Evolutionary conservation across 2,329 filamentous ascomycete genomes (phyloP).

Genomic region (Pestalotiopsis sp.): DNA sequence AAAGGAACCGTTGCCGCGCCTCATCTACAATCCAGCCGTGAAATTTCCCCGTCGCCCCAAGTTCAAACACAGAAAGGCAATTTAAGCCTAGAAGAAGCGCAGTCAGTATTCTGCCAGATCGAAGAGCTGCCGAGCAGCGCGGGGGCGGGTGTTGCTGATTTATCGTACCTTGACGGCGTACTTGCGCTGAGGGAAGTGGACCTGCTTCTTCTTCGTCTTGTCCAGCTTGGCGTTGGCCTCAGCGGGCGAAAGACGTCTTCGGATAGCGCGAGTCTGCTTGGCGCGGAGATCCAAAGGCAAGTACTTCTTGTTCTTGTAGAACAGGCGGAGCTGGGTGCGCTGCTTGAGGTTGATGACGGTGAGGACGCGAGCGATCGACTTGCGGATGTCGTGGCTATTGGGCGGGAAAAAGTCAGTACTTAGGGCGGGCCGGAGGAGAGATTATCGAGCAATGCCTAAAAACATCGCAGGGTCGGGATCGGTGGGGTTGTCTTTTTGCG

Average conservation of each 20-base stretch:
- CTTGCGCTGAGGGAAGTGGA: constrained; percentile 98
- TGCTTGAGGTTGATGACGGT: constrained; percentile 99
- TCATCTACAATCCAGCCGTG: constrained; percentile 25
- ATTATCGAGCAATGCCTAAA: constrained; percentile 8
- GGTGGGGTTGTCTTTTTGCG: constrained; percentile 14
- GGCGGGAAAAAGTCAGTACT: constrained; percentile 18
- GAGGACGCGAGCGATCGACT: constrained; percentile 98
- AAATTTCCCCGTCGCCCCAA: constrained; percentile 21
- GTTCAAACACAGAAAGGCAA: constrained; percentile 15
- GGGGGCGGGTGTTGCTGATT: background rate
- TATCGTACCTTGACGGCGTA: constrained; percentile 92
- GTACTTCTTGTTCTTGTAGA: constrained; percentile 99
- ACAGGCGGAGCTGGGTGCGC: constrained; percentile 93
- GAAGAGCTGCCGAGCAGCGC: background rate
- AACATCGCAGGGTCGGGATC: background rate
- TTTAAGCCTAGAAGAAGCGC: constrained; percentile 26
- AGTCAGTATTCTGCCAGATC: background rate
- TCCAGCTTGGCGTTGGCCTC: constrained; percentile 83
- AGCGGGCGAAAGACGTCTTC: constrained; percentile 90
- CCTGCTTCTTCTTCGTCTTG: constrained; percentile 95
- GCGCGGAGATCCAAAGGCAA: constrained; percentile 95
- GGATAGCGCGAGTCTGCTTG: constrained; percentile 98
- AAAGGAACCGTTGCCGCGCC: constrained; percentile 30
- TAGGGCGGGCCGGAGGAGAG: constrained; percentile 19
- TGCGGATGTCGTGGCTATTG: constrained; percentile 93